Evolutionary conservation across 257 asterid genomes (phyloP).

Genomic region (Craterostigma plantagineum): DNA sequence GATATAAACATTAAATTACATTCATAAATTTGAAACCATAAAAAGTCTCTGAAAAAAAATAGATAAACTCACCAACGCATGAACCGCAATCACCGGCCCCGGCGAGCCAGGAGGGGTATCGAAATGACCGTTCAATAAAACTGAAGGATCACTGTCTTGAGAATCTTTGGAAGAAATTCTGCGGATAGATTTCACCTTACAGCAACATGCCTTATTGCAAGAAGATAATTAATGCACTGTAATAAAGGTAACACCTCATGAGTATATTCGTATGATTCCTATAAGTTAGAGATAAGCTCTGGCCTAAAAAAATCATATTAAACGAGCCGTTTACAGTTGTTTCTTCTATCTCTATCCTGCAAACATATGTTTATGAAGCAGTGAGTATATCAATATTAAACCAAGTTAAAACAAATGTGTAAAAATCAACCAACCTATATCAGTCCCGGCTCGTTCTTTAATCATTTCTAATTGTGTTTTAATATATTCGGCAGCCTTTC

Average conservation of each 20-base stretch:
- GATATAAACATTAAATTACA: not conserved
- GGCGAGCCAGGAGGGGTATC: slow-evolving; percentile 90
- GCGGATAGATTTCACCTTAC: slow-evolving; percentile 14
- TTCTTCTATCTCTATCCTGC: slow-evolving; percentile 89
- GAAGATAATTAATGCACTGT: slow-evolving; percentile 3
- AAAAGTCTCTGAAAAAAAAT: not conserved
- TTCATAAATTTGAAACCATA: no score
- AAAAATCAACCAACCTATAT: slow-evolving; percentile 36
- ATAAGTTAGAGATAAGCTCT: slow-evolving; percentile 64
- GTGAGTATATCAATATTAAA: slow-evolving; percentile 1
- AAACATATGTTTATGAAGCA: slow-evolving; percentile 12
- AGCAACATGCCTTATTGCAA: slow-evolving; percentile 8
- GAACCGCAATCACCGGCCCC: slow-evolving; percentile 99
- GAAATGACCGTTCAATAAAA: slow-evolving; percentile 77
- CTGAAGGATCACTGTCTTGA: slow-evolving; percentile 56
- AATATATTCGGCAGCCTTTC: slow-evolving; percentile 68
- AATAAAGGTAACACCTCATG: slow-evolving; percentile 40
- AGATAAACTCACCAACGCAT: slow-evolving; percentile 63
- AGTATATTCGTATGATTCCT: slow-evolving; percentile 69
- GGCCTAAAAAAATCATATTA: slow-evolving; percentile 65
- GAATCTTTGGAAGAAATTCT: slow-evolving; percentile 74
- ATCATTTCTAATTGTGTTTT: slow-evolving; percentile 51
- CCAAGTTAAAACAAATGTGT: slow-evolving; percentile 1
- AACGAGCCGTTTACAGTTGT: slow-evolving; percentile 77
- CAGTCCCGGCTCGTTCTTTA: slow-evolving; percentile 65